These are phyloP conservation scores for Globisporangium mamillatum DNA, from an alignment of 352 stramenopile genomes.

Conservation along the genomic window DNA sequence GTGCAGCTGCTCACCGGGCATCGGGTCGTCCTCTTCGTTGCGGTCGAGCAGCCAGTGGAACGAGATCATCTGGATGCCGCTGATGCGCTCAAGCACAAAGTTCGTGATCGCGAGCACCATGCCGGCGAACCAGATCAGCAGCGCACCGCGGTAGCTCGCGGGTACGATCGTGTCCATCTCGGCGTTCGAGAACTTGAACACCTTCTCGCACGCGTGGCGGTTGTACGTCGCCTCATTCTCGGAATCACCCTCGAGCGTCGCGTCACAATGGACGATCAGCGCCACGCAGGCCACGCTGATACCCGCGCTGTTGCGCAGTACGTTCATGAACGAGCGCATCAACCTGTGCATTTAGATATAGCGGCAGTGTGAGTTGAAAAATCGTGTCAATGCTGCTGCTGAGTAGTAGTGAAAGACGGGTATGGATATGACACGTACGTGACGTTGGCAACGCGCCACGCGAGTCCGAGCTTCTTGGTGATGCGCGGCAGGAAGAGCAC, in stretches of 20 bases:
- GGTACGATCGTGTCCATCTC: slow-evolving; percentile 56
- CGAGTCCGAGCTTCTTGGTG: slow-evolving; percentile 47
- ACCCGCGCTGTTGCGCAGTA: slow-evolving; percentile 76
- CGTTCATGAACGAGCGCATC: slow-evolving; percentile 74
- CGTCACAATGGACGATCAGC: slow-evolving; percentile 81
- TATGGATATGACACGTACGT: slow-evolving; percentile 37
- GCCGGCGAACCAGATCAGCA: slow-evolving; percentile 84
- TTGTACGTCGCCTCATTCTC: slow-evolving; percentile 54
- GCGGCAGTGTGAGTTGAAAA: neutral
- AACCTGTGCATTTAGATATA: slow-evolving; percentile 29
- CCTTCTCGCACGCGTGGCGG: slow-evolving; percentile 68
- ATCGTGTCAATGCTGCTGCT: neutral
- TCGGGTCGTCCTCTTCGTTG: slow-evolving; percentile 42
- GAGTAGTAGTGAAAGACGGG: neutral
- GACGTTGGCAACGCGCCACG: slow-evolving; percentile 65
- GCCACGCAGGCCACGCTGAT: slow-evolving; percentile 81
- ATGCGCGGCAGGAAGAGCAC: slow-evolving; percentile 56
- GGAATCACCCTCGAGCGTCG: slow-evolving; percentile 36
- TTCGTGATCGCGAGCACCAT: slow-evolving; percentile 81
- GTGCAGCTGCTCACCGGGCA: slow-evolving; percentile 38
- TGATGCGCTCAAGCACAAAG: slow-evolving; percentile 80
- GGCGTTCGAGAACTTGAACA: slow-evolving; percentile 68
- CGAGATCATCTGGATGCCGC: slow-evolving; percentile 74
- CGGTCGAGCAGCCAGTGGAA: slow-evolving; percentile 69
- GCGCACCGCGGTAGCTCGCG: slow-evolving; percentile 71